phyloP scores from a whole-genome alignment of 2,329 filamentous ascomycete genomes.

The Aspergillus costaricaensis region DNA sequence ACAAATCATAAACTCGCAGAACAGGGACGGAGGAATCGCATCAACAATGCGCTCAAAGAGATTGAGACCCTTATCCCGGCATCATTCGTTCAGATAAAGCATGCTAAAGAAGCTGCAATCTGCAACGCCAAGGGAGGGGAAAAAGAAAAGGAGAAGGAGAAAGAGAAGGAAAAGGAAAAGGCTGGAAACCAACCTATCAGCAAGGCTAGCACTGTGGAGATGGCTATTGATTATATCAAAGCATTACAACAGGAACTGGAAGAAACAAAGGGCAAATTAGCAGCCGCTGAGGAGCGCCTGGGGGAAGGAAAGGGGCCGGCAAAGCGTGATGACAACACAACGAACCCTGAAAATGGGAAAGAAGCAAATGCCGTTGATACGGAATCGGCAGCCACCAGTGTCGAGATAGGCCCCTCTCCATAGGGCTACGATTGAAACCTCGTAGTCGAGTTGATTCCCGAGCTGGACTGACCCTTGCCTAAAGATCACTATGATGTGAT shows the following conservation, averaged over 20 bases:
- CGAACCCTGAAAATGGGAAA: constrained; percentile 3
- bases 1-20: constrained; percentile 98
- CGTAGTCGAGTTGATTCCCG: background rate
- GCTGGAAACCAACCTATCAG: constrained; percentile 66
- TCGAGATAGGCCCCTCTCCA: background rate
- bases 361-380: background rate
- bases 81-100: constrained; percentile 46
- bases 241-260: constrained; percentile 73
- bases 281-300: constrained; percentile 65
- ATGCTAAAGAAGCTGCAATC: constrained; percentile 39
- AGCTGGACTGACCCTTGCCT: background rate
- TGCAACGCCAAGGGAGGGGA: constrained; percentile 44
- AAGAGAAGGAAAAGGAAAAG: constrained; percentile 55
- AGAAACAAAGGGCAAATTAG: constrained; percentile 64
- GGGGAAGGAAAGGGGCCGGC: constrained; percentile 12
- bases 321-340: background rate
- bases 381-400: background rate
- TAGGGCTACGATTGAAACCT: constrained; percentile 1
- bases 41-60: constrained; percentile 89
- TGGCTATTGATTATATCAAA: constrained; percentile 94
- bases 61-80: constrained; percentile 83
- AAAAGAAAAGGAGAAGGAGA: constrained; percentile 54
- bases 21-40: constrained; percentile 90
- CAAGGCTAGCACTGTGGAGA: constrained; percentile 96
- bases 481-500: constrained; percentile 7